These are phyloP conservation scores for Schizosaccharomyces versatilis DNA, from an alignment of 1,139 yeast genomes.

Conservation along the genomic window DNA sequence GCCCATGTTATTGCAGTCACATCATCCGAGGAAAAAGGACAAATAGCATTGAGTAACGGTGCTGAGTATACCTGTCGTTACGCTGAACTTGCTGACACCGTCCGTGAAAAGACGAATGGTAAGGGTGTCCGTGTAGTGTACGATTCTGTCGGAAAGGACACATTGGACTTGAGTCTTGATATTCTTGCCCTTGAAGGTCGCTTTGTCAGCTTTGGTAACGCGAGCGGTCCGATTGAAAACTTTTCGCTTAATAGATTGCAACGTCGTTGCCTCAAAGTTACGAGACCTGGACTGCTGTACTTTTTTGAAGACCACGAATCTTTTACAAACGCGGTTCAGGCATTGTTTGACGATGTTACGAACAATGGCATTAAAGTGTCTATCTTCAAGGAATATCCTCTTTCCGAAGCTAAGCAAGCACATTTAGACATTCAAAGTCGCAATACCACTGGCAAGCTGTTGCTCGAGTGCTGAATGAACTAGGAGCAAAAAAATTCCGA, in stretches of 20 bases:
- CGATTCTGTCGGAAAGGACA: slow-evolving; percentile 47
- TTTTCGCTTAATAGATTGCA: neutral
- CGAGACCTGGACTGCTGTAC: neutral
- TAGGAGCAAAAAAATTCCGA: neutral
- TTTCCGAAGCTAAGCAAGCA: slow-evolving; percentile 43
- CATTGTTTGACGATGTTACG: slow-evolving; percentile 26
- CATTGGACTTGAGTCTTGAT: slow-evolving; percentile 56
- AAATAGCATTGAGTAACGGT: slow-evolving; percentile 37
- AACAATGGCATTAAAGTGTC: slow-evolving; percentile 31
- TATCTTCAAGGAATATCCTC: slow-evolving; percentile 32
- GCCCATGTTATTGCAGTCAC: slow-evolving; percentile 72
- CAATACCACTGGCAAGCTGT: slow-evolving; percentile 53
- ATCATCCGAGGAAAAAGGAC: slow-evolving; percentile 44
- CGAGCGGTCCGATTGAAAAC: neutral
- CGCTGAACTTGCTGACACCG: slow-evolving; percentile 49
- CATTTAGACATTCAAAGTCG: slow-evolving; percentile 48
- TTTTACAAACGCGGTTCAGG: neutral
- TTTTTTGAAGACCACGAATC: neutral
- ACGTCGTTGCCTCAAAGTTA: neutral
- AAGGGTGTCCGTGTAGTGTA: slow-evolving; percentile 36
- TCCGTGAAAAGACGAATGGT: slow-evolving; percentile 37
- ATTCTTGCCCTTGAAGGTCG: slow-evolving; percentile 66
- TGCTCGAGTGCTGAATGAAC: neutral
- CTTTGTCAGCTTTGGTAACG: slow-evolving; percentile 26
- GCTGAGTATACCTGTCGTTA: slow-evolving; percentile 33